A percentile compares a stretch with the other conserved stretches of the same genome.
These are phyloP conservation scores for Poa pratensis DNA, from an alignment of 176 grass and related monocot species.

Conservation along the genomic window DNA sequence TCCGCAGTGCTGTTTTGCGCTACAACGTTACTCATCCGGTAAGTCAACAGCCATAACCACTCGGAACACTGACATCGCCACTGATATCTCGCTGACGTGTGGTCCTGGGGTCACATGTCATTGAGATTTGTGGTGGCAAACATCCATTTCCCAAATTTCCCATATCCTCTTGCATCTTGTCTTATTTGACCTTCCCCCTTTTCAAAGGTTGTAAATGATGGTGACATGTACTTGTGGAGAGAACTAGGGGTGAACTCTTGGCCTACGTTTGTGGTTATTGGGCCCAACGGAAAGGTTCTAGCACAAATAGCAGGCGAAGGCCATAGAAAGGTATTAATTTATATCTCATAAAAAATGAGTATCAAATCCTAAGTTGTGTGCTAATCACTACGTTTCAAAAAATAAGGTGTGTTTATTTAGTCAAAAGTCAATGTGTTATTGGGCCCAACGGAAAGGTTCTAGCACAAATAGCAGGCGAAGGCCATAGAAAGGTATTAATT, in stretches of 20 bases:
- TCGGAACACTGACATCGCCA: neutral
- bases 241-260: conserved; percentile 95
- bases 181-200: conserved; percentile 38
- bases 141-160: conserved; percentile 22
- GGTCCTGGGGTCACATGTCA: conserved; percentile 13
- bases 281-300: conserved; percentile 86
- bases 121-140: conserved; percentile 20
- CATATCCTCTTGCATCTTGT: neutral
- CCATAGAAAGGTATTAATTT: conserved; percentile 71
- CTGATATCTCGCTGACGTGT: neutral
- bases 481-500: conserved; percentile 74
- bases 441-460: conserved; percentile 88
- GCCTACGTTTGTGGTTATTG: conserved; percentile 93
- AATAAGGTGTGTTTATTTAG: too few species aligned
- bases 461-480: conserved; percentile 89
- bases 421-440: conserved; percentile 44
- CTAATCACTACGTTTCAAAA: too few species aligned
- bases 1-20: conserved; percentile 87
- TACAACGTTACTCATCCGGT: conserved; percentile 88
- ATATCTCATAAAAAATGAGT: conserved; percentile 25
- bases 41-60: conserved; percentile 41
- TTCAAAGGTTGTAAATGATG: conserved; percentile 92
- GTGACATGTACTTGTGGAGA: conserved; percentile 92
- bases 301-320: conserved; percentile 91
- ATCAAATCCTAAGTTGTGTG: neutral